phyloP scores from a whole-genome alignment of 805 yeast species.

The Candida sanyiensis region DNA sequence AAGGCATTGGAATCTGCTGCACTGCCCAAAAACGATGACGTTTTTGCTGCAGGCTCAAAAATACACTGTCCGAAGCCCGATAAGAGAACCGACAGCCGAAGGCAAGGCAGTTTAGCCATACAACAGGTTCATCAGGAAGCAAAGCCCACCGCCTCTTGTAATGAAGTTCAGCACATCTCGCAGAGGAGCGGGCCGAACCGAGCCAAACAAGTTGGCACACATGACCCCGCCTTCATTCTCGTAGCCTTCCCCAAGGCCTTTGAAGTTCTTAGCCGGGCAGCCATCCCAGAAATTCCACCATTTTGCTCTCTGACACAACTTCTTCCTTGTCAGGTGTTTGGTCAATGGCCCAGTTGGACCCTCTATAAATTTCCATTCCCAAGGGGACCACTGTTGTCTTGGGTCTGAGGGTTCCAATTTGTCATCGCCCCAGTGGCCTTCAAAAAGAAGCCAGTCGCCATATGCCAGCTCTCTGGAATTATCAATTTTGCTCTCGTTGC shows the following conservation, averaged over 20 bases:
- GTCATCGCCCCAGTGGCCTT: conserved; percentile 90
- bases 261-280: conserved; percentile 70
- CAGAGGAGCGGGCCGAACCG: conserved; percentile 47
- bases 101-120: too few relatives aligned
- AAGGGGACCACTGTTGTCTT: conserved; percentile 81
- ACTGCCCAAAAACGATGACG: too few relatives aligned
- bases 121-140: conserved; percentile 46
- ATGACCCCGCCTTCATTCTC: conserved; percentile 78
- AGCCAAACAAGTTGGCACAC: conserved; percentile 62
- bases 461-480: conserved; percentile 23
- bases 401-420: conserved; percentile 61
- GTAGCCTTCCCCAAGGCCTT: conserved; percentile 80
- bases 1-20: too few relatives aligned
- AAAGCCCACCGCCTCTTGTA: conserved; percentile 60
- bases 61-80: too few relatives aligned
- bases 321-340: conserved; percentile 63
- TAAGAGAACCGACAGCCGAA: too few relatives aligned
- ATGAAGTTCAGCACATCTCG: conserved; percentile 41
- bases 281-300: conserved; percentile 91
- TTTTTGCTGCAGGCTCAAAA: too few relatives aligned
- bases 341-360: conserved; percentile 90
- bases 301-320: conserved; percentile 77
- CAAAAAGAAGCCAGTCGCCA: conserved; percentile 65
- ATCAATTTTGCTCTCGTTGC: conserved; percentile 20
- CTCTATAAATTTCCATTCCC: conserved; percentile 84